Percentiles rank a stretch among this genome's conserved stretches.
phyloP scores from a whole-genome alignment of 2,329 filamentous ascomycete genomes.

The Fusarium newnesense region DNA sequence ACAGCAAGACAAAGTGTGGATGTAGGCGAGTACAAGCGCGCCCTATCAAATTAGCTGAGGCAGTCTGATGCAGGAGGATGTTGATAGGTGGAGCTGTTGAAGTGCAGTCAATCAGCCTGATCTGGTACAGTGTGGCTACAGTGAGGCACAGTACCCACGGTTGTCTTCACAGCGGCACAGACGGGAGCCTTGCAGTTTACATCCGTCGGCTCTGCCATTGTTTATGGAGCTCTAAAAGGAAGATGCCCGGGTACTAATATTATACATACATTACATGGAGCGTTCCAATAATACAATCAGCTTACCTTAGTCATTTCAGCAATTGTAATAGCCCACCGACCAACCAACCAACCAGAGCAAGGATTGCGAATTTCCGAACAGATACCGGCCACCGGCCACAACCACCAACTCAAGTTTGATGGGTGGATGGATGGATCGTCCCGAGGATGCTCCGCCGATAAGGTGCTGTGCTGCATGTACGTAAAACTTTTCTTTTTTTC shows the following conservation, averaged over 20 bases:
- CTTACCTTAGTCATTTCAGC: constrained; percentile 12
- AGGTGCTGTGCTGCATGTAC: constrained; percentile 25
- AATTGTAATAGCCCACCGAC: background rate
- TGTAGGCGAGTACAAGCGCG: constrained; percentile 25
- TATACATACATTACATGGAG: background rate
- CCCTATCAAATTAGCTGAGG: constrained; percentile 14
- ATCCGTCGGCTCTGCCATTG: constrained; percentile 20
- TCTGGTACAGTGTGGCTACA: background rate
- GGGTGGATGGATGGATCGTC: constrained; percentile 29
- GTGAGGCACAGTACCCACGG: background rate
- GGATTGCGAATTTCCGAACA: constrained; percentile 31
- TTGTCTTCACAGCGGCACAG: constrained; percentile 19
- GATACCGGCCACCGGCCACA: constrained; percentile 20
- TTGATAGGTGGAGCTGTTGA: constrained; percentile 27
- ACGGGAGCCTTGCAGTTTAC: constrained; percentile 24
- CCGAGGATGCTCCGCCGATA: constrained; percentile 44
- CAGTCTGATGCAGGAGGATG: constrained; percentile 19
- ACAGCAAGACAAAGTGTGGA: constrained; percentile 22
- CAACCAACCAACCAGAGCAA: background rate
- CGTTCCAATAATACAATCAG: background rate
- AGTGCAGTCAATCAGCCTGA: constrained; percentile 22
- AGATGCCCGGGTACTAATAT: background rate
- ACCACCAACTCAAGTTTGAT: background rate
- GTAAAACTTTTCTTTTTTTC: constrained; percentile 35
- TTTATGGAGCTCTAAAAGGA: constrained; percentile 15